Conservation (phyloP, 1,284 basidiomycete species). For the Boletellus sp. region DNA sequence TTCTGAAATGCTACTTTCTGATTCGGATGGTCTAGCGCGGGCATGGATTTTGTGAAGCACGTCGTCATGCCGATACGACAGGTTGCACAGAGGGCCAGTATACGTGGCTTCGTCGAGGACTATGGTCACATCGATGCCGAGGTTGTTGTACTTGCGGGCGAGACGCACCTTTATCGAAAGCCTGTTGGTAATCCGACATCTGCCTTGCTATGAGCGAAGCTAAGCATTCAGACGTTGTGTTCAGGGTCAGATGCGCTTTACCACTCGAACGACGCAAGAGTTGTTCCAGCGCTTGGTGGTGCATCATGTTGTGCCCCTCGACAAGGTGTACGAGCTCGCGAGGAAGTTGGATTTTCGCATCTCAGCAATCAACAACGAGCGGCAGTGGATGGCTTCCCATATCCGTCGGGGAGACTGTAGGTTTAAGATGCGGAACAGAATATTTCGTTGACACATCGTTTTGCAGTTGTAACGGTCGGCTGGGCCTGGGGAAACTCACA, state of each 20-base stretch:
- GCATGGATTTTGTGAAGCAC: constrained; percentile 41
- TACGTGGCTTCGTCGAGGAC: constrained; percentile 37
- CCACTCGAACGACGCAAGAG: constrained; percentile 29
- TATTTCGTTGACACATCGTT: constrained; percentile 1
- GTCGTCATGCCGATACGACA: constrained; percentile 36
- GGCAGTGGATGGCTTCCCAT: constrained; percentile 41
- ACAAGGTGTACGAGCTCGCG: constrained; percentile 31
- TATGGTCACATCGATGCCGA: constrained; percentile 30
- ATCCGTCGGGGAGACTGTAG: constrained; percentile 42
- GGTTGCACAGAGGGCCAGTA: constrained; percentile 26
- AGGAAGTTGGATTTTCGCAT: constrained; percentile 32
- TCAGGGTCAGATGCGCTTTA: constrained; percentile 38
- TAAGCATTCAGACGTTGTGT: not conserved
- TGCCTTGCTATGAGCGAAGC: not conserved
- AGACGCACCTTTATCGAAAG: constrained; percentile 38
- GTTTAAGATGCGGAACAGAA: constrained; percentile 3
- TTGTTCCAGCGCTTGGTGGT: constrained; percentile 34
- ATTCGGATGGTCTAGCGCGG: constrained; percentile 23
- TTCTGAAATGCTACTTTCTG: not conserved
- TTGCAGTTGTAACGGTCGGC: constrained; percentile 28
- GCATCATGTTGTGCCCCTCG: constrained; percentile 32
- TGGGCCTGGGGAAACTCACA: constrained; percentile 37
- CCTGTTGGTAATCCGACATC: constrained; percentile 25
- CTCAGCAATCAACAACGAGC: constrained; percentile 28
- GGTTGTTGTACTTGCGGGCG: constrained; percentile 38